Evolutionary conservation across 2,329 filamentous ascomycete species (phyloP).

Genomic region (Arthrobotrys pseudoclavata): DNA sequence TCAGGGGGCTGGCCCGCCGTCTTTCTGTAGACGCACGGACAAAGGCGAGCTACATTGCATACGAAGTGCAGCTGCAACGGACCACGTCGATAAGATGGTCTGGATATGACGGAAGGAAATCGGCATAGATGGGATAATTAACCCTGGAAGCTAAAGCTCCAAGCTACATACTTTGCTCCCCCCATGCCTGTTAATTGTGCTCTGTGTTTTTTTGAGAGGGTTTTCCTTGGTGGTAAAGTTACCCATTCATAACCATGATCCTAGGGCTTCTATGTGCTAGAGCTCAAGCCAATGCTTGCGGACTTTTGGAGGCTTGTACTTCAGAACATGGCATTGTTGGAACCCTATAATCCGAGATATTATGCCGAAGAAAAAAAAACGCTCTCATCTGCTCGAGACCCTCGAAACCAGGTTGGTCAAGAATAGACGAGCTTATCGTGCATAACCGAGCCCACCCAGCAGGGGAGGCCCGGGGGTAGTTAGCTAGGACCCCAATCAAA

Average conservation of each 20-base stretch:
- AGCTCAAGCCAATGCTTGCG: slow-evolving; percentile 12
- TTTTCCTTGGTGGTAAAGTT: neutral
- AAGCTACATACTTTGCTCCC: neutral
- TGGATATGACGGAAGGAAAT: slow-evolving; percentile 31
- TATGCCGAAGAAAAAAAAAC: slow-evolving; percentile 41
- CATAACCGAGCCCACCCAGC: slow-evolving; percentile 46
- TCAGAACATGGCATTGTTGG: slow-evolving; percentile 13
- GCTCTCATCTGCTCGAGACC: slow-evolving; percentile 21
- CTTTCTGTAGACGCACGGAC: slow-evolving; percentile 49
- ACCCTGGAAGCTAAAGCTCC: neutral
- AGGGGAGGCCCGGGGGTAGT: slow-evolving; percentile 5
- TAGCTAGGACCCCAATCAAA: neutral
- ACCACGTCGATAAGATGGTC: slow-evolving; percentile 27
- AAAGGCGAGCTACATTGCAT: slow-evolving; percentile 55
- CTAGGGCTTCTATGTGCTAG: slow-evolving; percentile 27
- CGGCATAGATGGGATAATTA: slow-evolving; percentile 5
- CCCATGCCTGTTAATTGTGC: neutral
- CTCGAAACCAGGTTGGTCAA: slow-evolving; percentile 36
- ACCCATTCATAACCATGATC: slow-evolving; percentile 36
- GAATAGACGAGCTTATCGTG: slow-evolving; percentile 51
- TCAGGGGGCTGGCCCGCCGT: slow-evolving; percentile 3
- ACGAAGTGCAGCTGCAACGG: slow-evolving; percentile 21
- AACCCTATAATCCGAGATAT: slow-evolving; percentile 48
- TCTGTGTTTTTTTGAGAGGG: neutral
- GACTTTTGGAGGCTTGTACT: neutral